Base-by-base conservation (phyloP, 1,284 basidiomycete species). In the Ustilago xerochloae region DNA sequence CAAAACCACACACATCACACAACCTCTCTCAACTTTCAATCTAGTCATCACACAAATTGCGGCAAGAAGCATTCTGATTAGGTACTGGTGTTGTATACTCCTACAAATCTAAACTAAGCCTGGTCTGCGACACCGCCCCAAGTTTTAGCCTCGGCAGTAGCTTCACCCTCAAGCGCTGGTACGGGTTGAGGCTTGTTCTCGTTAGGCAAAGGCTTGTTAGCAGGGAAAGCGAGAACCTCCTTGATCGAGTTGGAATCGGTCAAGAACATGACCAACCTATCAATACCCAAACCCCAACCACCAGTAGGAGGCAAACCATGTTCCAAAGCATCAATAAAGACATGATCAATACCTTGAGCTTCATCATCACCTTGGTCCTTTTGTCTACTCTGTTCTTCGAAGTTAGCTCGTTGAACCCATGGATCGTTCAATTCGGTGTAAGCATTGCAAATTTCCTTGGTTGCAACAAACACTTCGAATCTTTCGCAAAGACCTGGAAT, bases 351-450 rank as follows among this genome's bases (percentile, higher is more conserved):
- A 32, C 92, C 94, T 86, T 98, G 96, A 8, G 96, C 96, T 86
- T 99, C 97, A 63, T 99, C 97, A 82, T 99, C 96, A 67, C 96
- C 96, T 66, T 91, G 90, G 63, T 94, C 93, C 90, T 98, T 98
- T 87, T 99, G 96, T 80, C 90, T 89, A 59, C 89, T 88, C 88
- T 91, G 82, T 86, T 99, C 96, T 86, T 97, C 93, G 86, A 99
- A 99, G 79, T 95, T 90, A 81, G 94, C 88, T 24, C 94, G 89
- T 87, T 99, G 96, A 85, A 97, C 94, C 74, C 82, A 84, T 18
- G 82, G 83, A 48, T 84, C 83, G 78, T 84, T 84, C 88, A 99
- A 90, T 88, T 99, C 96, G 39, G 96, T 99, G 86, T 99, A 82
- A 6, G 81, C 80, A 48, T 82, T 83, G 68, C 77, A 81, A 85